phyloP scores from a whole-genome alignment of 345 rosid species.

The Eutrema japonicum region DNA sequence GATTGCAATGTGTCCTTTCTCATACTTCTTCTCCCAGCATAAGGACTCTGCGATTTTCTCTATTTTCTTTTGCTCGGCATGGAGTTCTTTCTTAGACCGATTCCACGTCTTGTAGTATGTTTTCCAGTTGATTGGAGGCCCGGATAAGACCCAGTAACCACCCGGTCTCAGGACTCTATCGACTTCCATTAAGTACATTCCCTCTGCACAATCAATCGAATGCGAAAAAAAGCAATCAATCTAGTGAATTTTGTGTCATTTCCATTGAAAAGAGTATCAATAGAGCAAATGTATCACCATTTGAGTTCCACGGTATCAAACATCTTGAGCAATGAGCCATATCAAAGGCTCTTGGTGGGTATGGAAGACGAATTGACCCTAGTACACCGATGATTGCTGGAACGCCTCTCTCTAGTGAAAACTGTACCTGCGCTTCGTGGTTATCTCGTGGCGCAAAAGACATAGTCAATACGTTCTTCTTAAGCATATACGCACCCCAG shows the following conservation, averaged over 20 bases:
- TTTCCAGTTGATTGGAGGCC: conserved; percentile 70
- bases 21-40: conserved; percentile 80
- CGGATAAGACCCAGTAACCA: conserved; percentile 74
- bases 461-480: conserved; percentile 65
- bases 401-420: conserved; percentile 74
- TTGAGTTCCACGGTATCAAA: conserved; percentile 68
- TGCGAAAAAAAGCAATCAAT: not conserved
- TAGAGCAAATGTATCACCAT: conserved; percentile 49
- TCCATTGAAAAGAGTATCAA: not conserved
- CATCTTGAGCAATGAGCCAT: conserved; percentile 67
- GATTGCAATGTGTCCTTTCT: conserved; percentile 65
- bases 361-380: conserved; percentile 64
- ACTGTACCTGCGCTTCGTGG: conserved; percentile 76
- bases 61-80: conserved; percentile 61
- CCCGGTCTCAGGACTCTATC: conserved; percentile 77
- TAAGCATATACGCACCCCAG: conserved; percentile 69
- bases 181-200: conserved; percentile 69
- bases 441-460: conserved; percentile 77
- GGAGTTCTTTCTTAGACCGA: conserved; percentile 59
- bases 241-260: not conserved
- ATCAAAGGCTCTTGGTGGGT: conserved; percentile 51
- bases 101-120: conserved; percentile 57
- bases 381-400: conserved; percentile 74
- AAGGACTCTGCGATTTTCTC: conserved; percentile 64
- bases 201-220: conserved; percentile 45